phyloP scores from a whole-genome alignment of 768 basidiomycete species.

The Leucocoprinus birnbaumii region DNA sequence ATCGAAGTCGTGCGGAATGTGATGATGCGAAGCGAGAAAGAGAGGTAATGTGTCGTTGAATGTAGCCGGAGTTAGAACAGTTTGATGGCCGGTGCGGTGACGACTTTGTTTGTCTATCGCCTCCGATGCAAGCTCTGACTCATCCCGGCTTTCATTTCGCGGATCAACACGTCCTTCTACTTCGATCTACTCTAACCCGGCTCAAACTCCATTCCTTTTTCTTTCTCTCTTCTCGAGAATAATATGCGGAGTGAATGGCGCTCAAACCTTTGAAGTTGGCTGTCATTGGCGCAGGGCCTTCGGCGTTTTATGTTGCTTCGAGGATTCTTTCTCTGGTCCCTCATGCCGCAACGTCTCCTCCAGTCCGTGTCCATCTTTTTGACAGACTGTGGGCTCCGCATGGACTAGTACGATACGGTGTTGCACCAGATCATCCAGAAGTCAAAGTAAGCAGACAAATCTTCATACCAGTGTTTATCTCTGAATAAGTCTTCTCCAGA shows the following conservation, averaged over 20 bases:
- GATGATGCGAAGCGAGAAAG: neutral
- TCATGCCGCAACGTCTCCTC: slow-evolving; percentile 31
- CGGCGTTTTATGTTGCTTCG: slow-evolving; percentile 94
- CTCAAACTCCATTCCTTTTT: neutral
- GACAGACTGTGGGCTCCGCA: slow-evolving; percentile 94
- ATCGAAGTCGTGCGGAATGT: neutral
- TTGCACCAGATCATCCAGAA: slow-evolving; percentile 98
- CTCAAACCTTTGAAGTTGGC: slow-evolving; percentile 64
- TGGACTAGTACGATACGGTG: slow-evolving; percentile 92
- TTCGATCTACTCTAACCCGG: neutral
- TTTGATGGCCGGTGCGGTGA: neutral
- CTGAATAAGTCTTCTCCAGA: slow-evolving; percentile 44
- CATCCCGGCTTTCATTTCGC: too few species aligned
- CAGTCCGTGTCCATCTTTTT: slow-evolving; percentile 74
- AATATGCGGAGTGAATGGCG: slow-evolving; percentile 7
- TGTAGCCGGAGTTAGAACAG: neutral
- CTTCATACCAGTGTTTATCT: neutral
- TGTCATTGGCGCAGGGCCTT: slow-evolving; percentile 91
- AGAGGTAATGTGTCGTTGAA: too few species aligned
- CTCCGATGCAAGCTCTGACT: neutral
- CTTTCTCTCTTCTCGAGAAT: neutral
- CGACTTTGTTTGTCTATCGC: neutral
- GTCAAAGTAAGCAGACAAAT: slow-evolving; percentile 65
- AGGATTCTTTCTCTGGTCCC: slow-evolving; percentile 68
- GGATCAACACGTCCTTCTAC: neutral